Base-by-base conservation (phyloP, 2,329 filamentous ascomycete genomes). In the Nemania bipapillata region DNA sequence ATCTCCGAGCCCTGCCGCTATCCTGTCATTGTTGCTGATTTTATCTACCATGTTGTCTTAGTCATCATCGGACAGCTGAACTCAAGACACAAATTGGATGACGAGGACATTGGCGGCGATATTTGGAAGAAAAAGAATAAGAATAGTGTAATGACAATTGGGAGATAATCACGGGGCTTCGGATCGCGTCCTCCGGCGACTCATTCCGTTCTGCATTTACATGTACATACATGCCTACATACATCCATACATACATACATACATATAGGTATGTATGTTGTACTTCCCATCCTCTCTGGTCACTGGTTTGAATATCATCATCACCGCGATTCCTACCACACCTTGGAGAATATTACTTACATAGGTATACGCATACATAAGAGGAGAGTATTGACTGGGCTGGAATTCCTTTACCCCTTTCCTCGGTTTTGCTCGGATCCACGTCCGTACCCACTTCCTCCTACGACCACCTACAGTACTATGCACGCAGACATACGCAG, bases 1-100 rank as follows among this genome's bases (percentile, higher is more conserved):
- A 70, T 72, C 50, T 72, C 70, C 70, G 70, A 66, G 40, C 63
- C 66, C 69, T 71, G 66, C 63, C 63, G 32, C 28, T 20, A 61
- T 50, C 56, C 35, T 54, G 56, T 59, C 60, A 65, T 64, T 56
- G 20, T 57, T 66, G 56, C 61, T 71, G 63, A 63, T 63, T 58
- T 65, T 32, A 57, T 50, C 47, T 40, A 37, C 50, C 54, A 54
- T 63, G 15, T 47, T n/a, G 32, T 66, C 66, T 64, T 69, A 69
- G 66, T 71, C 66, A 69, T 66, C 61, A 54, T 32, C 52, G 55
- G 56, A 40, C 47, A 65, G 62, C 62, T 55, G 62, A 63, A 53
- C 40, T 9, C n/a, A 7, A 35, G 26, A 47, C 20, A 57, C 22
- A 42, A 54, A 55, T 37, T 59, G 42, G 59, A 61, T 50, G 65